Evolutionary conservation across 1,284 basidiomycete genomes (phyloP), one percentile per base, ranked within the genome.

Genomic region (Cryptococcus maquisensis): DNA sequence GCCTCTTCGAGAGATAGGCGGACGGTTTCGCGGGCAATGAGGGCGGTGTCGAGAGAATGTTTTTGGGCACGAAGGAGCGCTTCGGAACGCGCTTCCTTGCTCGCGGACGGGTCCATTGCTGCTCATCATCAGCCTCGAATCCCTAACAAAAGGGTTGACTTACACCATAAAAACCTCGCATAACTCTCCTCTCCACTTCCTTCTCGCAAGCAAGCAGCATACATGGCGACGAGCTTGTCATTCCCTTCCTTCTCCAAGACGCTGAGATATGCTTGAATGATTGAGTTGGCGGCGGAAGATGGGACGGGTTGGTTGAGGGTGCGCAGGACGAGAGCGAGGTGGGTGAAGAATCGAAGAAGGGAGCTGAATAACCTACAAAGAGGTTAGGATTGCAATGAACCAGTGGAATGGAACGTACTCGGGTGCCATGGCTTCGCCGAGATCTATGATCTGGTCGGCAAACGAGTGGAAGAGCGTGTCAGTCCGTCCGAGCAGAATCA

Each of bases 241-340:
- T 94, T 84, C 6, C 87, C 87, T n/a, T 86, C 86, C 49, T 79
- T 78, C 83, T 95, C 90, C 9, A 98, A 81, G 2, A 95, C 86
- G 59, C 84, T 83, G 3, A 98, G 83, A 69, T 98, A 98, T 0
- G 87, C 85, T 66, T 94, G 88, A 35, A 98, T 78, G 51, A 98
- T 91, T 23, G 82, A 76, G 66, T 95, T 91, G 0, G 84, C 86
- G 0, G 88, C 84, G 12, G 84, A 72, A 2, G 87, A 84, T 0
- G 90, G 86, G 0, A 88, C 82, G 0, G 83, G 73, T 46, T 87
- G 79, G 55, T 88, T 85, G 42, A 97, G 86, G 73, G 92, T 82
- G 52, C 88, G 86, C 2, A 97, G 80, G 74, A 88, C 93, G 18
- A 98, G 84, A 59, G 91, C 90, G n/a, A 98, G 79, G 67, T 98